Base-by-base conservation (phyloP, 225 moss, liverwort and hornwort species). In the Rhytidiadelphus loreus region DNA sequence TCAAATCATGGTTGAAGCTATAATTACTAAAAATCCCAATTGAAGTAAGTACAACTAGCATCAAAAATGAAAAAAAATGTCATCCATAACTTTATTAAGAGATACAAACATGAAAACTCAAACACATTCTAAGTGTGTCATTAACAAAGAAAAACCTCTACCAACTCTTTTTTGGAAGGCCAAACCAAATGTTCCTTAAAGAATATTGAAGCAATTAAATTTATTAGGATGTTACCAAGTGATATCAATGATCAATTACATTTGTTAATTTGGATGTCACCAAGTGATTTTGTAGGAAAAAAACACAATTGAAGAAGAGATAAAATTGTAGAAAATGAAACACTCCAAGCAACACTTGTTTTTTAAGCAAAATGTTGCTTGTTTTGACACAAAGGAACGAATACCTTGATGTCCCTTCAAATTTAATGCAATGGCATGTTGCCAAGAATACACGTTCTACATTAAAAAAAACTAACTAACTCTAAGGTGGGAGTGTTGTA, bases 201-300 rank as follows among this genome's bases (percentile, higher is more conserved):
- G 12, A 41, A 26, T 50, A 32, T 30, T 48, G 3, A 39, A 83
- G 8, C 8, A 26, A 68, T 41, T 55, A 6, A 37, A 50, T 19
- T 74, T 1, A 29, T 29, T 44, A 28, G 3, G 3, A 56, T 0
- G 2, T 55, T 13, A 30, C 1, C 2, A 55, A 83, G 9, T 4
- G 4, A 68, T 55, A 68, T 8, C 4, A 56, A 29, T 21, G 3
- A 20, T 69, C 8, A 41, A 0, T 22, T 57, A 35, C 20, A 55
- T 32, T 69, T 9, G 56, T 39, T 62, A 32, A 50, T 75, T 19
- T 75, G 2, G 32, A 50, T 11, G 12, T 74, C 12, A 32, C 4
- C 2, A 32, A 75, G 7, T 21, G 32, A 7, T 48, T 30, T 0
- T 0, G 2, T 30, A 48, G 7, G 7, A 50, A 48, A 30, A 74